These are phyloP conservation scores for Ilyonectria sp. DNA, from an alignment of 2,329 filamentous ascomycete species.

Conservation along the genomic window DNA sequence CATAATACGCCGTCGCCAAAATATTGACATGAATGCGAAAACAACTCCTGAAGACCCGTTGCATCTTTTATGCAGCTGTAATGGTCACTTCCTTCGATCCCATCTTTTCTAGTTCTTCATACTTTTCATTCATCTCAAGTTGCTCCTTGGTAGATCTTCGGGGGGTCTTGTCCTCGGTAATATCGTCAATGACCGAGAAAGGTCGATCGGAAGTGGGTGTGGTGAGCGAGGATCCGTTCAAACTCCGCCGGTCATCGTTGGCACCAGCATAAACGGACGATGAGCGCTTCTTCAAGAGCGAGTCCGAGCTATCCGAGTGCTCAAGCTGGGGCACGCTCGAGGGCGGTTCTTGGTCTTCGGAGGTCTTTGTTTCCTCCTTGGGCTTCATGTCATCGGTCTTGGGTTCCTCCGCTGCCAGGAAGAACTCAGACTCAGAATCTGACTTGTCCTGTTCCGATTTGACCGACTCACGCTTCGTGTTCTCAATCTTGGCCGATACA, in stretches of 20 bases:
- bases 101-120: slow-evolving; percentile 41
- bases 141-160: slow-evolving; percentile 45
- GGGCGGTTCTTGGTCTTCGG: slow-evolving; percentile 30
- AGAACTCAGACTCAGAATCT: slow-evolving; percentile 43
- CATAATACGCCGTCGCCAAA: slow-evolving; percentile 46
- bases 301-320: slow-evolving; percentile 49
- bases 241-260: slow-evolving; percentile 56
- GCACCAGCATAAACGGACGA: slow-evolving; percentile 57
- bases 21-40: slow-evolving; percentile 48
- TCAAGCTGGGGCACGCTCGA: slow-evolving; percentile 37
- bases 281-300: slow-evolving; percentile 52
- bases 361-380: slow-evolving; percentile 18
- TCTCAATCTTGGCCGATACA: slow-evolving; percentile 28
- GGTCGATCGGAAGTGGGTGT: slow-evolving; percentile 57
- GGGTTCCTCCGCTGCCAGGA: slow-evolving; percentile 27
- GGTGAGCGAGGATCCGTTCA: slow-evolving; percentile 55
- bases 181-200: slow-evolving; percentile 52
- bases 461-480: slow-evolving; percentile 24
- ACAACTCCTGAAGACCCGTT: slow-evolving; percentile 38
- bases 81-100: slow-evolving; percentile 42
- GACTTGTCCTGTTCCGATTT: slow-evolving; percentile 29
- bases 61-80: slow-evolving; percentile 42
- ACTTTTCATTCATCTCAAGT: slow-evolving; percentile 43
- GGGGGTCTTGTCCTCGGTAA: slow-evolving; percentile 51
- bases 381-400: slow-evolving; percentile 24